Base-by-base conservation (phyloP, 1,139 yeast genomes). In the Magnusiomyces ingens region DNA sequence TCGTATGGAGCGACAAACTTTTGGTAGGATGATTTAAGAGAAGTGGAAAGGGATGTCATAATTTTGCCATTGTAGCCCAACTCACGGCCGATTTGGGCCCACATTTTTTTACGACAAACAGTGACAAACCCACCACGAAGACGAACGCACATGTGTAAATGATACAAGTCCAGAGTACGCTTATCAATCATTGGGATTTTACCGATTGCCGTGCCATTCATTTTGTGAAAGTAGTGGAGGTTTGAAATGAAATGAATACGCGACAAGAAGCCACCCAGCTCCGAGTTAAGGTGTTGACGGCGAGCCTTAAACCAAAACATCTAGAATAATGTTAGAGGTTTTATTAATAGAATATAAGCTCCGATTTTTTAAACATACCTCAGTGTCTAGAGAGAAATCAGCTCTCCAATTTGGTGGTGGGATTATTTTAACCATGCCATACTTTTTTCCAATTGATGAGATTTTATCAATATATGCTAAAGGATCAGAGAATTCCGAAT, bases 341-440 rank as follows among this genome's bases (percentile, higher is more conserved):
- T 29, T 36, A 36, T 13, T 12, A 36, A 36, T 13, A 36, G 17
- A 26, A 26, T 26, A 26, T 26, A 22, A 29, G 8, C 37, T 46
- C 37, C 12, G 15, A 18, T 6, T 38, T 22, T 18, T 12, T 18
- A 12, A 26, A 45, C 60, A 35, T 58, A 75, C 70, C 51, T 81
- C 83, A 3, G 78, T 65, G 60, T 81, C 77, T n/a, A 79, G 64
- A 15, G 74, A 68, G 61, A 71, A 76, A 51, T 62, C 66, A 15
- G 71, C 72, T 45, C 62, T 60, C 74, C 77, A 74, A 19, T 62
- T 55, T 5, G 61, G 58, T 0, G 86, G 85, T 0, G 85, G 79
- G n/a, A 75, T 72, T 19, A 89, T 70, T 65, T 86, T 88, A 32
- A 87, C 74, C n/a, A 91, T 93, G 1, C 96, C 96, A 63, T 74